Base-by-base conservation (phyloP, 108 stramenopile genomes). In the Schizochytrium sp. region DNA sequence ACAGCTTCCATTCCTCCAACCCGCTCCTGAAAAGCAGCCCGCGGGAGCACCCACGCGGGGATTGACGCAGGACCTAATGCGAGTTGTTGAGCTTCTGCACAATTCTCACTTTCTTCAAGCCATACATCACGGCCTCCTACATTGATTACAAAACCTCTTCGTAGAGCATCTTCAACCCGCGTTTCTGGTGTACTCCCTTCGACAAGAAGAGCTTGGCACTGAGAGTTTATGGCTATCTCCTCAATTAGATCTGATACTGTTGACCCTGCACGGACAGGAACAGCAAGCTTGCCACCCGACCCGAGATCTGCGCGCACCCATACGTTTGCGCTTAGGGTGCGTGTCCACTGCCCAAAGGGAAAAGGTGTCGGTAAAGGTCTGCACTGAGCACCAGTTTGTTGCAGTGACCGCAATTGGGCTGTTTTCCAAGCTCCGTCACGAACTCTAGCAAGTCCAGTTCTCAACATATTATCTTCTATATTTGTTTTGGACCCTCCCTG, bases 101-200 rank as follows among this genome's bases (percentile, higher is more conserved):
- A 69, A 15, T 69, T 15, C 28, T 69, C 64, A 44, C 19, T 69
- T 44, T 69, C 64, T 15, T 69, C 64, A 15, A 69, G 12, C 64
- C 64, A 69, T 8, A 69, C 64, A 44, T 69, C 64, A 44, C 64
- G 64, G 64, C 64, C 64, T 7, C 42, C 64, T 10, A 69, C 44
- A 8, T 69, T 69, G 19, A 69, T 44, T 7, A 44, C 64, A 15
- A 69, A 69, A 44, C 64, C 64, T 38, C 44, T 69, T 38, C 64
- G 64, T 44, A 69, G 64, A 38, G 64, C 64, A 44, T 69, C 64
- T 38, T 69, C 59, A n/a, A 60, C 28, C 19, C 59, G 59, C 59
- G 59, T n/a, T n/a, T 60, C 59, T 60, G 59, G 59, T n/a, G 59
- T n/a, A n/a, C 19, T 60, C 1, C 59, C 59, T 60, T 60, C 59